A percentile compares a stretch with the other conserved stretches of the same genome.
Evolutionary conservation across 176 grass and related monocot species (phyloP).

Genomic region (Alopecurus myosuroides): DNA sequence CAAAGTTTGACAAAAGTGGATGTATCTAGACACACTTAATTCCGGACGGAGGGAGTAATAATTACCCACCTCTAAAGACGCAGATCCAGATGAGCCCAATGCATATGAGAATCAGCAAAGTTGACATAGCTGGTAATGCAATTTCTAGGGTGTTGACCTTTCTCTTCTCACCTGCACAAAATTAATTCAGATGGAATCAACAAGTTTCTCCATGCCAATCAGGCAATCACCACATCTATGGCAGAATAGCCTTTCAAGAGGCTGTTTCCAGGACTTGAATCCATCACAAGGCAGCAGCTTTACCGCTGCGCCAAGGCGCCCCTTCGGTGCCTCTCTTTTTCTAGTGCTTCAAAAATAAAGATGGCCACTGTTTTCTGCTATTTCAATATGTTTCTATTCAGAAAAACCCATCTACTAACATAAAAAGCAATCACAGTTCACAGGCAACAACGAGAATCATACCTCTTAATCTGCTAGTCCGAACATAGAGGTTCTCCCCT

Average conservation of each 20-base stretch:
- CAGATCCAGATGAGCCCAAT: constrained; percentile 13
- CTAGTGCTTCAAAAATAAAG: background rate
- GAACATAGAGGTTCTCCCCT: constrained; percentile 43
- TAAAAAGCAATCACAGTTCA: background rate
- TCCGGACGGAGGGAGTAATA: no score
- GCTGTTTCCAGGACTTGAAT: no score
- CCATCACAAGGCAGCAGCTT: no score
- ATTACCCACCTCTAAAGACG: constrained; percentile 11
- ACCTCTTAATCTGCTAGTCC: background rate
- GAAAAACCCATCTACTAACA: background rate
- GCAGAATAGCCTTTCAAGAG: no score
- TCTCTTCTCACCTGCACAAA: constrained; percentile 16
- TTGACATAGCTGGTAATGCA: background rate
- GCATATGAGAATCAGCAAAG: constrained; percentile 21
- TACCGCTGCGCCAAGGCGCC: no score
- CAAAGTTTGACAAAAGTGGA: no score
- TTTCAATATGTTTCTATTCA: background rate
- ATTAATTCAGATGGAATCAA: background rate
- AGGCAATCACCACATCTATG: background rate
- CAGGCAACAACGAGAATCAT: background rate
- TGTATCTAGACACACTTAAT: no score
- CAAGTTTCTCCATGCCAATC: background rate
- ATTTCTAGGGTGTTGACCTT: background rate
- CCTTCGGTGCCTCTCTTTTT: background rate
- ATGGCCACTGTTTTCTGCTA: background rate